Conservation (phyloP, 2,329 filamentous ascomycete genomes). For the Arthrocladium fulminans region DNA sequence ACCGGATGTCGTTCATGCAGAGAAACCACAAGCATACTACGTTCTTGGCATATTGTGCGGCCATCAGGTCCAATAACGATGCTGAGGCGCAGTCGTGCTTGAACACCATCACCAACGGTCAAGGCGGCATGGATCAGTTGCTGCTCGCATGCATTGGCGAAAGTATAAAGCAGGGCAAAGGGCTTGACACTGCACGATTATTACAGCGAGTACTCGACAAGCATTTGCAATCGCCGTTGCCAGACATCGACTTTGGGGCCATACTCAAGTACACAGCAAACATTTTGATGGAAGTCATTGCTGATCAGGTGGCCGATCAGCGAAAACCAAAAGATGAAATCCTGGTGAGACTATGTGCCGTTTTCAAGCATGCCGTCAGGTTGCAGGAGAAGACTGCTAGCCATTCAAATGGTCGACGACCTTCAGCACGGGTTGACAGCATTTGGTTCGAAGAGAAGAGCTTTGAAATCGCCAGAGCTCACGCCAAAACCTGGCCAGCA, state of each 20-base stretch:
- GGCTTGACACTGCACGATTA: conserved; percentile 48
- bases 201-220: conserved; percentile 54
- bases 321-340: conserved; percentile 12
- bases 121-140: conserved; percentile 47
- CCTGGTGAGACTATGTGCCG: conserved; percentile 14
- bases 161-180: conserved; percentile 58
- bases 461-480: conserved; percentile 13
- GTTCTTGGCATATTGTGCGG: conserved; percentile 68
- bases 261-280: conserved; percentile 46
- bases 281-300: conserved; percentile 38
- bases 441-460: conserved; percentile 18
- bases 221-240: conserved; percentile 40
- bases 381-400: neutral
- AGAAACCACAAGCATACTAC: conserved; percentile 43
- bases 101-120: conserved; percentile 9
- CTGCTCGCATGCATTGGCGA: conserved; percentile 75
- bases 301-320: conserved; percentile 23
- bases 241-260: conserved; percentile 51
- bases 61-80: conserved; percentile 41
- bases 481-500: conserved; percentile 15
- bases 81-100: conserved; percentile 7
- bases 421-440: conserved; percentile 6
- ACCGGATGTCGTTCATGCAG: conserved; percentile 49
- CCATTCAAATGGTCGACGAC: neutral
- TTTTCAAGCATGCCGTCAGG: conserved; percentile 13